phyloP scores from a whole-genome alignment of 768 basidiomycete species.

The Kwoniella dendrophila region DNA sequence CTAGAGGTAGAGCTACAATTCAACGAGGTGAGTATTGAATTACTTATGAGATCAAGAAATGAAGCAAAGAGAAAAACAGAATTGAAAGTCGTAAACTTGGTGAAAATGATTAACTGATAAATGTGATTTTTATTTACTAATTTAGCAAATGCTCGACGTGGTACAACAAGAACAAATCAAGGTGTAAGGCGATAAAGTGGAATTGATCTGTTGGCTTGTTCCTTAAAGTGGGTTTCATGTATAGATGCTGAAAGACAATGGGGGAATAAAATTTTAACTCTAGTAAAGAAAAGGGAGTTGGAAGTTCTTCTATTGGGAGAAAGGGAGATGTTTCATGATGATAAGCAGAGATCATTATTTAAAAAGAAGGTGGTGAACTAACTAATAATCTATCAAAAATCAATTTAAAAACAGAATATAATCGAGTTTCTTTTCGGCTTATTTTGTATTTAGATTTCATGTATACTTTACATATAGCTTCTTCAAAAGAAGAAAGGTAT shows the following conservation, averaged over 20 bases:
- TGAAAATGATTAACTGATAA: no score
- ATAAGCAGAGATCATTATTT: no score
- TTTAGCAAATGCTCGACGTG: constrained; percentile 49
- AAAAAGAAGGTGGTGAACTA: not conserved
- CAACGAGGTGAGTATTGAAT: constrained; percentile 76
- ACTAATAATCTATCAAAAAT: no score
- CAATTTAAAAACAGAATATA: not conserved
- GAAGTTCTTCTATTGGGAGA: no score
- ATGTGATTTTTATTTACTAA: not conserved
- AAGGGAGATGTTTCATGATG: no score
- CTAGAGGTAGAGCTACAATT: constrained; percentile 96
- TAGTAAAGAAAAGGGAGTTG: no score
- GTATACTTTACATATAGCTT: no score
- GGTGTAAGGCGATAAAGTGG: constrained; percentile 48
- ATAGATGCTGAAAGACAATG: no score
- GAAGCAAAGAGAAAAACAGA: no score
- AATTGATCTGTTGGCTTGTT: not conserved
- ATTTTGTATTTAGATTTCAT: constrained; percentile 4
- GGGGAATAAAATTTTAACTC: no score
- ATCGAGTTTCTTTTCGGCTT: constrained; percentile 1
- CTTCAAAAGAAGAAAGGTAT: not conserved
- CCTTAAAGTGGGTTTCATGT: constrained; percentile 10
- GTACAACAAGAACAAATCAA: constrained; percentile 51
- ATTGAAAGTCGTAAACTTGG: no score
- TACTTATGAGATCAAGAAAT: no score